These are phyloP conservation scores for Heritiera littoralis DNA, from an alignment of 345 rosid species.

Conservation along the genomic window DNA sequence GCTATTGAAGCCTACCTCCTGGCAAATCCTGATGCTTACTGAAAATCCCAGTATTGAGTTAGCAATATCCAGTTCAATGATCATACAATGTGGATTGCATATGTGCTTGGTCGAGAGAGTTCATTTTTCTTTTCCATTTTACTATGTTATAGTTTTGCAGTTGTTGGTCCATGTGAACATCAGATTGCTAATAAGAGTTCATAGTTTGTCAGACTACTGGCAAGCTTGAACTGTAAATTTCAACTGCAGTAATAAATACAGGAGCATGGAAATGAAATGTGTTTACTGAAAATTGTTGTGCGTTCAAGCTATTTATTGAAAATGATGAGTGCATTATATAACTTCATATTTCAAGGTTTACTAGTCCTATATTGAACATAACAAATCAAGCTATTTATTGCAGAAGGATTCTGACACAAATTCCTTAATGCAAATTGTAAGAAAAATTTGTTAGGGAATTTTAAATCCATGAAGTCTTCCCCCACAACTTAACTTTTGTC, in stretches of 20 bases:
- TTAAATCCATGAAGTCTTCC: no score
- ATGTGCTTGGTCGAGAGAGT: no score
- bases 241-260: not conserved
- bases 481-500: not conserved
- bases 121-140: no score
- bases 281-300: not conserved
- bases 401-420: not conserved
- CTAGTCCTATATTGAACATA: not conserved
- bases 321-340: not conserved
- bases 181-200: constrained; percentile 5
- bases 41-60: constrained; percentile 6
- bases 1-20: no score
- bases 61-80: not conserved
- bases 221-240: not conserved
- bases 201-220: not conserved
- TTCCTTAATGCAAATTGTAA: not conserved
- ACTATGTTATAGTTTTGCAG: not conserved
- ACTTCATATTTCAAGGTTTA: not conserved
- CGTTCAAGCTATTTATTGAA: not conserved
- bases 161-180: not conserved
- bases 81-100: not conserved
- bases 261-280: not conserved
- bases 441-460: not conserved
- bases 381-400: not conserved
- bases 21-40: not conserved